A percentile compares a stretch with the other conserved stretches of the same genome.
Conservation (phyloP, 1,284 basidiomycete genomes). For the Inonotus obliquus region DNA sequence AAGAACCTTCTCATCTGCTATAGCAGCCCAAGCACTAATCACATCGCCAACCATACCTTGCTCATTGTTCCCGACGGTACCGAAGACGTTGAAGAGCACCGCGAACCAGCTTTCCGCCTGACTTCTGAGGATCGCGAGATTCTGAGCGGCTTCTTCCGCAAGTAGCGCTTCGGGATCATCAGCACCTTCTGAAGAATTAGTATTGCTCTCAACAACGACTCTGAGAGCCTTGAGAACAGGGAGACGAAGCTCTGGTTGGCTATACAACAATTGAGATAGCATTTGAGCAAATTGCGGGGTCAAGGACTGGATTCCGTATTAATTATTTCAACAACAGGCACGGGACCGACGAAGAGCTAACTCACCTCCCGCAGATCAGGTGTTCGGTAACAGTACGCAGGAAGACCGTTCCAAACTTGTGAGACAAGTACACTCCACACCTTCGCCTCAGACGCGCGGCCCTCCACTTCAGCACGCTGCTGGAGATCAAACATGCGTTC, state of each 20-base stretch:
- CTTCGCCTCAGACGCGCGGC: constrained; percentile 81
- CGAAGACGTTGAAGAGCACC: constrained; percentile 96
- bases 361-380: constrained; percentile 52
- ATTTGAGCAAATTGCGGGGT: constrained; percentile 76
- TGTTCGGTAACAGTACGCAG: constrained; percentile 72
- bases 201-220: constrained; percentile 74
- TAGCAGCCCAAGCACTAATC: constrained; percentile 81
- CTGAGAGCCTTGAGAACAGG: constrained; percentile 81
- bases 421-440: constrained; percentile 90
- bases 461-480: constrained; percentile 67
- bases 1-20: constrained; percentile 66
- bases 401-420: constrained; percentile 91
- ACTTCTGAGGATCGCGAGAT: constrained; percentile 69
- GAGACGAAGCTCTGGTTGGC: constrained; percentile 80
- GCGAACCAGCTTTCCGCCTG: constrained; percentile 92
- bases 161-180: constrained; percentile 28
- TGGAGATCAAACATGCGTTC: constrained; percentile 91
- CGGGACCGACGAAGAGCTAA: neutral
- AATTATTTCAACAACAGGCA: constrained; percentile 5
- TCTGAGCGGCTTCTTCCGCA: constrained; percentile 56
- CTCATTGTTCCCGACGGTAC: constrained; percentile 72
- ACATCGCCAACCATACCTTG: constrained; percentile 87
- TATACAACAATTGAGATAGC: constrained; percentile 88
- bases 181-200: neutral
- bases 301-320: constrained; percentile 47